These are phyloP conservation scores for Hygrophila difformis DNA, from an alignment of 257 asterid species.

Conservation along the genomic window DNA sequence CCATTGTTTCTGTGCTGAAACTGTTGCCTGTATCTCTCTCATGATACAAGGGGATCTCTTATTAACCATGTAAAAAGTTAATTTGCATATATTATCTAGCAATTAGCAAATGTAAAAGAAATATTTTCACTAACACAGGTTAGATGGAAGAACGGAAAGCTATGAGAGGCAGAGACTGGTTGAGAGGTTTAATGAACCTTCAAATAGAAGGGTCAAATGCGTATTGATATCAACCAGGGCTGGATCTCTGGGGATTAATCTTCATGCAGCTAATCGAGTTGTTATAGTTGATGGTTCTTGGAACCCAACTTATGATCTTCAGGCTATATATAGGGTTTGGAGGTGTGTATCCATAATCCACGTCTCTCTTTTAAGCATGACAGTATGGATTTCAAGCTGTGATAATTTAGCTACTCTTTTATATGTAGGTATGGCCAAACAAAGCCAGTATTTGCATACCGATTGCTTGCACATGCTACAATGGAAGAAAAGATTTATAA, in stretches of 20 bases:
- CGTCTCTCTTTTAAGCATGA: no score
- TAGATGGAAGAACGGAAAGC: slow-evolving; percentile 88
- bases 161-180: slow-evolving; percentile 85
- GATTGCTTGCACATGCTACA: slow-evolving; percentile 91
- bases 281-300: slow-evolving; percentile 97
- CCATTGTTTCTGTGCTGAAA: not conserved
- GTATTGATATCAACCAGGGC: slow-evolving; percentile 87
- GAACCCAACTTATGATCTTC: slow-evolving; percentile 97
- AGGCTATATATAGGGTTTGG: slow-evolving; percentile 95
- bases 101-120: no score
- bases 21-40: not conserved
- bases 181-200: slow-evolving; percentile 82
- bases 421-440: slow-evolving; percentile 86
- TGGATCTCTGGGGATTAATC: slow-evolving; percentile 93
- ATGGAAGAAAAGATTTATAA: slow-evolving; percentile 98
- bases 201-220: slow-evolving; percentile 79
- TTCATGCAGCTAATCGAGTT: slow-evolving; percentile 95
- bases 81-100: no score
- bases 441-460: slow-evolving; percentile 95
- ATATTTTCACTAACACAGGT: no score
- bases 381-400: no score
- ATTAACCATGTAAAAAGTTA: not conserved
- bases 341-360: slow-evolving; percentile 62
- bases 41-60: not conserved
- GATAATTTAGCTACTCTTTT: slow-evolving; percentile 10